These are phyloP conservation scores for Myriosclerotinia duriaeana DNA, from an alignment of 2,329 filamentous ascomycete species.

Conservation along the genomic window DNA sequence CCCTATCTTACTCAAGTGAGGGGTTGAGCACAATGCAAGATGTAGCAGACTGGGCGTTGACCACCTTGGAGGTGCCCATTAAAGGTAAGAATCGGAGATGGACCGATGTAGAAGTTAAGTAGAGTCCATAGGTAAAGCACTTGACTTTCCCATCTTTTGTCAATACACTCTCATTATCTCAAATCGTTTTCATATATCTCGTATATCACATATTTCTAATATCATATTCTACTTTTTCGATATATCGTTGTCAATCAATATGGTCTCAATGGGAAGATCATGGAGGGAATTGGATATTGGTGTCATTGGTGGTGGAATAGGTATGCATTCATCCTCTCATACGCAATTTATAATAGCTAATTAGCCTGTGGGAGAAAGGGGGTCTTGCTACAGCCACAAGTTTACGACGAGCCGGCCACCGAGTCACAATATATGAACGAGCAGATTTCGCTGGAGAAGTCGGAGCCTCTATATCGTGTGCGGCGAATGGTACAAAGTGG, in stretches of 20 bases:
- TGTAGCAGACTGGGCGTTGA: conserved; percentile 2
- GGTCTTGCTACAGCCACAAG: conserved; percentile 53
- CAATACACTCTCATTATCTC: neutral
- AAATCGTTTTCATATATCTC: neutral
- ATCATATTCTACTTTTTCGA: neutral
- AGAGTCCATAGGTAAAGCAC: conserved; percentile 6
- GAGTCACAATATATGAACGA: conserved; percentile 64
- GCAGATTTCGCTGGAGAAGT: conserved; percentile 67
- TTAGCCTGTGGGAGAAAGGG: conserved; percentile 37
- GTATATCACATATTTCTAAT: neutral
- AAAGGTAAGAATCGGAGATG: conserved; percentile 6
- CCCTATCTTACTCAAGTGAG: neutral
- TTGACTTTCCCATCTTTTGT: neutral
- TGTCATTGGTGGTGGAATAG: conserved; percentile 25
- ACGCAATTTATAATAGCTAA: neutral
- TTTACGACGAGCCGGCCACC: conserved; percentile 53
- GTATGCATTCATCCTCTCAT: neutral
- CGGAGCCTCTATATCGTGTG: conserved; percentile 65
- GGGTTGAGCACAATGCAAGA: neutral
- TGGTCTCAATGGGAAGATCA: neutral
- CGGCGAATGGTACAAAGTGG: conserved; percentile 69
- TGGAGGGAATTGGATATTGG: conserved; percentile 22
- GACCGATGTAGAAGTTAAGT: conserved; percentile 6
- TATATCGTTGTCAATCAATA: neutral
- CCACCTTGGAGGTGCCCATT: neutral